Evolutionary conservation across 164 flowering plant genomes (phyloP), one percentile per base, ranked within the genome.

Genomic region (Macadamia tetraphylla): DNA sequence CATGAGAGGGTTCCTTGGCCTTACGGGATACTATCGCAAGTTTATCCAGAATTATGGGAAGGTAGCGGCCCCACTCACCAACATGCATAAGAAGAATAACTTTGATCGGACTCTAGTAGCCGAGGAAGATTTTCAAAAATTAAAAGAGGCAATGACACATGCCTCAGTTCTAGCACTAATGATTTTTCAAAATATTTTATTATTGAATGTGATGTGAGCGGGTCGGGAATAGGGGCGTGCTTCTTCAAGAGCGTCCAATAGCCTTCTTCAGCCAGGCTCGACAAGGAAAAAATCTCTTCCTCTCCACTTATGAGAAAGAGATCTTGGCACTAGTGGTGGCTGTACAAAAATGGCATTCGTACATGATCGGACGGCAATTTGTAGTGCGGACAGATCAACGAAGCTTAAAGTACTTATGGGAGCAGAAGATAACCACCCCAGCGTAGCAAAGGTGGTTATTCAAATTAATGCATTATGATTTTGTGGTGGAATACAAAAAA

Each of bases 331-430:
- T 71, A 3, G 49, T 71, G 5, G 1, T 35, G 18, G 74, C 71
- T 6, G 29, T 75, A 3, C 48, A 53, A 23, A 61, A 75, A 11
- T 75, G 74, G 67, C 13, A 40, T 0, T 68, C 29, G 17, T 78
- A 75, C 44, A 15, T 78, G 13, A 8, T 71, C 40, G 78, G 76
- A 0, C 60, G 31, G 4, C 32, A 29, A 6, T 77, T 74, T 52
- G 13, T 44, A 0, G 61, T 75, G 7, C 8, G 17, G 0, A 72
- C 72, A 0, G 75, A 74, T 29, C 74, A 73, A 0, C 13, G 44
- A 0, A 66, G 63, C 29, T 56, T 78, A 0, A 65, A 67, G 14
- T 23, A n/a, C 9, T 14, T 71, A 0, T 12, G 69, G 17, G 62
- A 63, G 32, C 73, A 75, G 30, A 2, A 30, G 0, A 23, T 72